These are phyloP conservation scores for Gloeophyllum trabeum DNA, from an alignment of 768 basidiomycete species.

Conservation along the genomic window DNA sequence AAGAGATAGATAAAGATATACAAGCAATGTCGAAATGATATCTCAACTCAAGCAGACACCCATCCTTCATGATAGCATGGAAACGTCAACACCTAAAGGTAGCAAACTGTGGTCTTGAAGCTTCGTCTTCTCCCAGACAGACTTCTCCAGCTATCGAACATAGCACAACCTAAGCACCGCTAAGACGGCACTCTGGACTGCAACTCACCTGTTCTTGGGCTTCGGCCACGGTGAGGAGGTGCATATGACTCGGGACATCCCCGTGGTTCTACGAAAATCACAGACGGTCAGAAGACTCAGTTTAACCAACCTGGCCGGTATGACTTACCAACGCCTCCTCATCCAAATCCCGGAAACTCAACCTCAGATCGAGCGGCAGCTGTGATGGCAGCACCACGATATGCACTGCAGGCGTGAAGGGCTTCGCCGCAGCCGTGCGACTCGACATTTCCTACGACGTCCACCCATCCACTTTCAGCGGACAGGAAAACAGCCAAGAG, in stretches of 20 bases:
- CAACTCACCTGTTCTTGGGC: constrained; percentile 53
- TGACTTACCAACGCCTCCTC: constrained; percentile 43
- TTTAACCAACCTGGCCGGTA: constrained; percentile 18
- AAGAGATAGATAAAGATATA: no score
- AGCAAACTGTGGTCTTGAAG: constrained; percentile 42
- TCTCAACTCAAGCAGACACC: no score
- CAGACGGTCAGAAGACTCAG: no score
- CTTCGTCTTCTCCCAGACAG: constrained; percentile 35
- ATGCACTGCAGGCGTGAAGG: constrained; percentile 67
- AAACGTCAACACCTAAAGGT: constrained; percentile 40
- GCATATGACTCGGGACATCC: constrained; percentile 64
- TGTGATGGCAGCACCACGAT: constrained; percentile 63
- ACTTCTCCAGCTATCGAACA: constrained; percentile 33
- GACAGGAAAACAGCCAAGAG: neutral
- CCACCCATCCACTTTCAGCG: neutral
- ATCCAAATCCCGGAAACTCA: constrained; percentile 60
- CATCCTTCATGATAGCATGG: constrained; percentile 11
- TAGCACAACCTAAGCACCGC: constrained; percentile 5
- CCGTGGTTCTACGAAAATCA: constrained; percentile 37
- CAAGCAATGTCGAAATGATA: no score
- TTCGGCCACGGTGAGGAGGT: constrained; percentile 46
- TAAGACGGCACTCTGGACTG: no score
- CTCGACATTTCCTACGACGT: constrained; percentile 39
- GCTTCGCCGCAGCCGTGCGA: constrained; percentile 38
- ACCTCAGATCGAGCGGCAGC: constrained; percentile 58